These are phyloP conservation scores for Lasiosphaeriaceae sp. DNA, from an alignment of 495 filamentous ascomycete genomes.

Conservation along the genomic window DNA sequence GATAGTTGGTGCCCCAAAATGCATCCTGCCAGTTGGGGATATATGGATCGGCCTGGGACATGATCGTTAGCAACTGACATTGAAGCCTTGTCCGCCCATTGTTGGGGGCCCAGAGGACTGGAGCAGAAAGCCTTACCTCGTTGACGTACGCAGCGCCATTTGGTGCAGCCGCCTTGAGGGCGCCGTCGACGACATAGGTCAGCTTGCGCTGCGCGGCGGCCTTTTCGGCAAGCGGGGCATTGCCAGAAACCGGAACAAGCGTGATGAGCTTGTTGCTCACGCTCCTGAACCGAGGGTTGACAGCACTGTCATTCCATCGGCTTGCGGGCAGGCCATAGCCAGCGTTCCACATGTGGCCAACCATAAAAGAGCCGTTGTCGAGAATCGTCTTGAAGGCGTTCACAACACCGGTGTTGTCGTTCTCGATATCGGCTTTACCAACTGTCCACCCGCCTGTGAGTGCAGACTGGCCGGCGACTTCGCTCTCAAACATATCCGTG, in stretches of 20 bases:
- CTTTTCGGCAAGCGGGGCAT: constrained; percentile 34
- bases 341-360: constrained; percentile 50
- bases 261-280: constrained; percentile 49
- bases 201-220: constrained; percentile 33
- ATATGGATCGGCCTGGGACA: constrained; percentile 44
- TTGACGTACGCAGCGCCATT: constrained; percentile 43
- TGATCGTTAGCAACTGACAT: constrained; percentile 6
- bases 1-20: constrained; percentile 55
- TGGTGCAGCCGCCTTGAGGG: constrained; percentile 40
- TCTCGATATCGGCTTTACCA: constrained; percentile 34
- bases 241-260: constrained; percentile 27
- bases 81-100: too few species aligned
- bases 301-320: constrained; percentile 31
- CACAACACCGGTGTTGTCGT: constrained; percentile 38
- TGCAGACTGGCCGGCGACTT: constrained; percentile 38
- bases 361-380: constrained; percentile 32
- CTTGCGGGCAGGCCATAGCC: constrained; percentile 32
- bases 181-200: constrained; percentile 42
- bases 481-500: constrained; percentile 44
- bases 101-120: background rate
- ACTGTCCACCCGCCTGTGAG: constrained; percentile 47
- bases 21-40: constrained; percentile 52
- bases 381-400: constrained; percentile 37
- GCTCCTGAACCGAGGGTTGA: constrained; percentile 40
- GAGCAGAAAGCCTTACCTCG: constrained; percentile 29